These are phyloP conservation scores for Blastobotrys robertii DNA, from an alignment of 805 yeast species.

Conservation along the genomic window DNA sequence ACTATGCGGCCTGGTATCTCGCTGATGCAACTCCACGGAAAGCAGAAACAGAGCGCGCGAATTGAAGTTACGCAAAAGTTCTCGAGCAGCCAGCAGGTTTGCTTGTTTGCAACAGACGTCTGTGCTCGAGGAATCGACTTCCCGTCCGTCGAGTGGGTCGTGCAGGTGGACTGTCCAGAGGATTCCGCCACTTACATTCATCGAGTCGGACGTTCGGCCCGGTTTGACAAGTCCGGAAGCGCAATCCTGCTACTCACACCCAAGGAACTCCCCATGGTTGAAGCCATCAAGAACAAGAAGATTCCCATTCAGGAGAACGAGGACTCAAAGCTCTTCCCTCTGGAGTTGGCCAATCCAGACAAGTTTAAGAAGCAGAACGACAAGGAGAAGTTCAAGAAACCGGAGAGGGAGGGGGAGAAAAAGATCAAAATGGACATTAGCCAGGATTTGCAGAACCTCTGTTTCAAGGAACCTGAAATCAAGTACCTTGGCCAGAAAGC, in stretches of 20 bases:
- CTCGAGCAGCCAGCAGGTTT: slow-evolving; percentile 66
- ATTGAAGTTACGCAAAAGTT: slow-evolving; percentile 74
- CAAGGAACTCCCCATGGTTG: slow-evolving; percentile 68
- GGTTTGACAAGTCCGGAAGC: slow-evolving; percentile 78
- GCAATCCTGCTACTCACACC: slow-evolving; percentile 78
- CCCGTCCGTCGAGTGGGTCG: slow-evolving; percentile 92
- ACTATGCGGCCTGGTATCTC: slow-evolving; percentile 90
- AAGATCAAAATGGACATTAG: slow-evolving; percentile 63
- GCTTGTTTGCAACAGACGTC: slow-evolving; percentile 82
- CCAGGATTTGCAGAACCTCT: slow-evolving; percentile 76
- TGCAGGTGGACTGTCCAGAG: slow-evolving; percentile 87
- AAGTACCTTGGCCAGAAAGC: slow-evolving; percentile 95
- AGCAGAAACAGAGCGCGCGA: slow-evolving; percentile 84
- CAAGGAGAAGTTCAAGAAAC: slow-evolving; percentile 57
- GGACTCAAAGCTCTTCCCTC: no score
- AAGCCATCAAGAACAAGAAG: slow-evolving; percentile 48
- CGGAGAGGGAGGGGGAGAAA: slow-evolving; percentile 61
- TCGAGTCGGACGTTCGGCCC: slow-evolving; percentile 82
- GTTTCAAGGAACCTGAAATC: slow-evolving; percentile 85
- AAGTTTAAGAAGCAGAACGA: slow-evolving; percentile 46
- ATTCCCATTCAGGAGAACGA: slow-evolving; percentile 45
- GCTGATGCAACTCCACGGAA: slow-evolving; percentile 73
- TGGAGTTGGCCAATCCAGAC: no score
- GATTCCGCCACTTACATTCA: slow-evolving; percentile 84
- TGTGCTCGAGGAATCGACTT: slow-evolving; percentile 90